phyloP scores from a whole-genome alignment of 495 filamentous ascomycete species.

The Aspergillus wentii region DNA sequence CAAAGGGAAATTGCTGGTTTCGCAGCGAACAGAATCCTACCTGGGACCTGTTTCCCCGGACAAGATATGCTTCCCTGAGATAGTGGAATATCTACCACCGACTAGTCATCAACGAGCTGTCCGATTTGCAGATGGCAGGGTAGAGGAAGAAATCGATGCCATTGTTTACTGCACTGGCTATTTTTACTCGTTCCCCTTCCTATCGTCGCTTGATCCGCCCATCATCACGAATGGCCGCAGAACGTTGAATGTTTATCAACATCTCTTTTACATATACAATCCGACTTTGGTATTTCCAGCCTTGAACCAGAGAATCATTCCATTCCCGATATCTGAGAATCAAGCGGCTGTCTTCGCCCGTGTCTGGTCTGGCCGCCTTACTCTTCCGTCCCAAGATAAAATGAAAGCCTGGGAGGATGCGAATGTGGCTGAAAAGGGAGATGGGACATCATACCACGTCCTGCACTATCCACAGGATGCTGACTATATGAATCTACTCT shows the following conservation, averaged over 20 bases:
- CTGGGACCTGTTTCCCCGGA: conserved; percentile 17
- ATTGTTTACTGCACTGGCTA: conserved; percentile 60
- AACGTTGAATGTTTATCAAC: conserved; percentile 64
- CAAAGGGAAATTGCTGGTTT: conserved; percentile 48
- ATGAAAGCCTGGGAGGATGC: conserved; percentile 64
- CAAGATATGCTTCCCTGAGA: conserved; percentile 54
- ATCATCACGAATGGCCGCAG: conserved; percentile 65
- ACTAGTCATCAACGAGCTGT: conserved; percentile 37
- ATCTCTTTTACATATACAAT: conserved; percentile 69
- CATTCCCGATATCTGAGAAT: conserved; percentile 74
- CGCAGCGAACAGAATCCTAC: conserved; percentile 43
- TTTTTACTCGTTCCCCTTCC: conserved; percentile 51
- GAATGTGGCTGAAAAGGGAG: conserved; percentile 35
- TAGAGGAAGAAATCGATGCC: conserved; percentile 46
- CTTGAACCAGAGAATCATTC: conserved; percentile 73
- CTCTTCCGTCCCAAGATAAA: conserved; percentile 52
- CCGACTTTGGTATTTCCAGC: conserved; percentile 77
- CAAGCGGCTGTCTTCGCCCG: conserved; percentile 74
- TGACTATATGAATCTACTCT: conserved; percentile 68
- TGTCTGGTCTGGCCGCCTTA: conserved; percentile 64
- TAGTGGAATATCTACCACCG: conserved; percentile 51
- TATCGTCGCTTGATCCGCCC: conserved; percentile 52
- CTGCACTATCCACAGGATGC: conserved; percentile 71
- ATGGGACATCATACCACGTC: conserved; percentile 54
- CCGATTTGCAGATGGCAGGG: conserved; percentile 45